Evolutionary conservation across 1,139 yeast genomes (phyloP).

Genomic region (Diutina scorzettiae): DNA sequence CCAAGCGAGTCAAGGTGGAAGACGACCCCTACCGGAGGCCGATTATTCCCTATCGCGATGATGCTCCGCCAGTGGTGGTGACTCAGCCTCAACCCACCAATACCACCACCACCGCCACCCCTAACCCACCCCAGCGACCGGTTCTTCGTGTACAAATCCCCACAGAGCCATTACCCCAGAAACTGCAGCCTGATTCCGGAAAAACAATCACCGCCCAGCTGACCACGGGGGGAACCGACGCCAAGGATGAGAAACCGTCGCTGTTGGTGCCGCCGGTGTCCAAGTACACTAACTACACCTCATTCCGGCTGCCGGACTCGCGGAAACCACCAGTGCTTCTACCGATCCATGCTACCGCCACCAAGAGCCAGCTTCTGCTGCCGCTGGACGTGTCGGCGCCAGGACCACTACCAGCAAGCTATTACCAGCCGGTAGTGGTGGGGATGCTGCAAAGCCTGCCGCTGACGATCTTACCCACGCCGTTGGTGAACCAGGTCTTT

Average conservation of each 20-base stretch:
- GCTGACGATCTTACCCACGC: constrained; percentile 22
- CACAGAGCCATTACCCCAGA: constrained; percentile 15
- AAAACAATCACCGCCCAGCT: constrained; percentile 1
- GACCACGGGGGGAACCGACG: background rate
- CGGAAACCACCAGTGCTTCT: constrained; percentile 9
- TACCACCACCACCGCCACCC: background rate
- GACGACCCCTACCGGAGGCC: background rate
- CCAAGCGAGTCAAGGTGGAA: background rate
- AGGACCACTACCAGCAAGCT: constrained; percentile 16
- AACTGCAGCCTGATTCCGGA: background rate
- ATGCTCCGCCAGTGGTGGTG: background rate
- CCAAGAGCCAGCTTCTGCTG: constrained; percentile 31
- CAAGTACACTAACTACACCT: constrained; percentile 5
- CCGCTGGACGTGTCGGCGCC: constrained; percentile 34
- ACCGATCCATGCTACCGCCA: constrained; percentile 18
- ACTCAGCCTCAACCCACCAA: background rate
- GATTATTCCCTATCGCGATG: background rate
- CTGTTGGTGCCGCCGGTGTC: constrained; percentile 3
- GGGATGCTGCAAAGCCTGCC: constrained; percentile 11
- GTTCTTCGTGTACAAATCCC: constrained; percentile 42
- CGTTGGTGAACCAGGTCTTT: constrained; percentile 25
- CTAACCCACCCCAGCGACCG: constrained; percentile 23
- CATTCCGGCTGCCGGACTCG: constrained; percentile 3
- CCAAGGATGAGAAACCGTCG: background rate
- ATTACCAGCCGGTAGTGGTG: constrained; percentile 8